Evolutionary conservation across 1,284 basidiomycete species (phyloP), one percentile per base, ranked within the genome.

Genomic region (Cutaneotrichosporon cyanovorans): DNA sequence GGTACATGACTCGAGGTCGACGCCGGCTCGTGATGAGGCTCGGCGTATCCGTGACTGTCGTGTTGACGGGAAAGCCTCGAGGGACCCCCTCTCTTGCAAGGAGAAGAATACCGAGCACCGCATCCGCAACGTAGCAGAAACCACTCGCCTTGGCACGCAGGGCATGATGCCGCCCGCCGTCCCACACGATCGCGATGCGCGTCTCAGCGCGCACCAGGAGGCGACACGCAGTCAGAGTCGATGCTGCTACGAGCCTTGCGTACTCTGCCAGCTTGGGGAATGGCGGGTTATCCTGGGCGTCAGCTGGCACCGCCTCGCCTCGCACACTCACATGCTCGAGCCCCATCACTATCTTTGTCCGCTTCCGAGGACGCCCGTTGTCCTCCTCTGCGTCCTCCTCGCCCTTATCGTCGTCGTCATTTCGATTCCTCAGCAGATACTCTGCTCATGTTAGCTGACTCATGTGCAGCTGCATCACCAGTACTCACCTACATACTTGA

Each of bases 61-160:
- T 15, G 15, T n/a, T 9, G 12, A 28, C 25, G 7, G 25, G 25
- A 12, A 28, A 28, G 7, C 25, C 25, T 15, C 16, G 21, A 3
- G 21, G 36, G 5, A 35, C 22, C 7, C 42, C 65, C 30, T 61
- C 51, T 25, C 60, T 53, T 7, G 45, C 34, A 1, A 64, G 49
- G n/a, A 55, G 41, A 51, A 66, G 56, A 44, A 92, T 80, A 0
- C 85, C 84, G 0, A 96, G 77, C 2, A 90, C 80, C 45, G 84
- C 83, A 65, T 96, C 92, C 4, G 89, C 87, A 22, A 95, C 82
- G 65, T 95, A 96, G 73, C 91, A 96, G 70, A 90, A 96, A 0
- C 91, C 92, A 3, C 85, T 81, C 0, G 88, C 87, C 41, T 75
- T 76, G 57, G 63, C 82, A 77, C 85, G 78, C 23, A 60, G 51